Conservation (phyloP, 352 stramenopile genomes). For the Peronospora belbahrii region DNA sequence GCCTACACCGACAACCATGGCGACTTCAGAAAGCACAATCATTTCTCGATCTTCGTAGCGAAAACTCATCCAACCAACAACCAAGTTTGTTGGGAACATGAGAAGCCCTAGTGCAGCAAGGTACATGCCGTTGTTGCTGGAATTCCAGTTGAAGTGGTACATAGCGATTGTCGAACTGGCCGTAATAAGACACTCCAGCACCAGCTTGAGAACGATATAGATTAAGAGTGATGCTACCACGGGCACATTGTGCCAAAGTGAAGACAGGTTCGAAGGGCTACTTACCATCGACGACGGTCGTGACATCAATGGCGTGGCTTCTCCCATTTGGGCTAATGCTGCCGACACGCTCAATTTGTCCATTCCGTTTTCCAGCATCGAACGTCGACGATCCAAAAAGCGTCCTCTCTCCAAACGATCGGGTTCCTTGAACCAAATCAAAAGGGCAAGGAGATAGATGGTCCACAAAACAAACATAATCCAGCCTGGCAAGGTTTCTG, state of each 20-base stretch:
- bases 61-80: slow-evolving; percentile 85
- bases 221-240: slow-evolving; percentile 76
- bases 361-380: slow-evolving; percentile 36
- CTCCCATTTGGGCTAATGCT: slow-evolving; percentile 15
- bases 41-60: slow-evolving; percentile 89
- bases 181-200: slow-evolving; percentile 86
- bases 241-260: slow-evolving; percentile 65
- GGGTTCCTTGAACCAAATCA: slow-evolving; percentile 63
- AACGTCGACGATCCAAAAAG: slow-evolving; percentile 39
- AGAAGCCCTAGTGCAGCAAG: slow-evolving; percentile 82
- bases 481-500: slow-evolving; percentile 86
- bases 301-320: slow-evolving; percentile 36
- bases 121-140: slow-evolving; percentile 78
- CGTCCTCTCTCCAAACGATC: slow-evolving; percentile 43
- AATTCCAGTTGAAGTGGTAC: slow-evolving; percentile 88
- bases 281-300: slow-evolving; percentile 10
- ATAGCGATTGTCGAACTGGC: slow-evolving; percentile 76
- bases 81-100: slow-evolving; percentile 90
- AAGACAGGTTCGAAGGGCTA: slow-evolving; percentile 34
- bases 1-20: slow-evolving; percentile 87
- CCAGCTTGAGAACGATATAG: slow-evolving; percentile 90
- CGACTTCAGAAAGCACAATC: slow-evolving; percentile 74
- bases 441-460: slow-evolving; percentile 45
- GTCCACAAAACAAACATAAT: slow-evolving; percentile 82
- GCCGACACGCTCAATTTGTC: slow-evolving; percentile 18